These are phyloP conservation scores for Hura crepitans DNA, from an alignment of 441 rosid genomes.

Conservation along the genomic window DNA sequence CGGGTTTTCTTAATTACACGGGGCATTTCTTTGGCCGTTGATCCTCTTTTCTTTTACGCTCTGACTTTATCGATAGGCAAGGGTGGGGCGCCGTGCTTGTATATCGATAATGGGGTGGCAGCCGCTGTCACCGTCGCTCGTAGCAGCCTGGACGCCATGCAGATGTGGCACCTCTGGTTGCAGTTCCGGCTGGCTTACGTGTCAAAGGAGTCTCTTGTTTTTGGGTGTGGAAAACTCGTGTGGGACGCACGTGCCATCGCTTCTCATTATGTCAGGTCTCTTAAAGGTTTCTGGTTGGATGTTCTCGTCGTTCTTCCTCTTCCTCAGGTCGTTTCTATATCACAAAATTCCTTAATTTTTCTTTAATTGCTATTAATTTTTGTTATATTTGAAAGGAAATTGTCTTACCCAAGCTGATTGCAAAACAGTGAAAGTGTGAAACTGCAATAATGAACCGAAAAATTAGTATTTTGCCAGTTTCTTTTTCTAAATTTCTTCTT, in stretches of 20 bases:
- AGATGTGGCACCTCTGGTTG: constrained; percentile 59
- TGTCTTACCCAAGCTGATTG: no score
- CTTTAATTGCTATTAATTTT: no score
- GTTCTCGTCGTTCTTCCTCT: constrained; percentile 62
- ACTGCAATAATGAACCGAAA: no score
- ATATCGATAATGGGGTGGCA: constrained; percentile 57
- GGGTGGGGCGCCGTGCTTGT: constrained; percentile 49
- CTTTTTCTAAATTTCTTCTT: no score
- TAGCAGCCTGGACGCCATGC: constrained; percentile 50
- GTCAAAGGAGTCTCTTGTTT: constrained; percentile 58
- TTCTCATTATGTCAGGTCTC: constrained; percentile 46
- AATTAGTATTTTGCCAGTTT: no score
- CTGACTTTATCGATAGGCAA: constrained; percentile 38
- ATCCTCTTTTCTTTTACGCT: constrained; percentile 72
- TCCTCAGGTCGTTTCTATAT: constrained; percentile 51
- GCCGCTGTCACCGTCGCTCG: constrained; percentile 46
- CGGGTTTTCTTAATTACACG: constrained; percentile 54
- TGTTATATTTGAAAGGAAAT: no score
- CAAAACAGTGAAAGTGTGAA: no score
- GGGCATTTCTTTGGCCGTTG: constrained; percentile 58
- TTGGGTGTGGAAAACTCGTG: constrained; percentile 77
- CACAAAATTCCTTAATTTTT: neutral
- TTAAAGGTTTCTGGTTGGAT: constrained; percentile 70
- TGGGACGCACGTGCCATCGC: constrained; percentile 76
- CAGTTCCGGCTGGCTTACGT: constrained; percentile 71